A percentile compares a stretch with the other conserved stretches of the same genome.
Evolutionary conservation across 108 stramenopile genomes (phyloP).

Genomic region (Cyclotella cryptica): DNA sequence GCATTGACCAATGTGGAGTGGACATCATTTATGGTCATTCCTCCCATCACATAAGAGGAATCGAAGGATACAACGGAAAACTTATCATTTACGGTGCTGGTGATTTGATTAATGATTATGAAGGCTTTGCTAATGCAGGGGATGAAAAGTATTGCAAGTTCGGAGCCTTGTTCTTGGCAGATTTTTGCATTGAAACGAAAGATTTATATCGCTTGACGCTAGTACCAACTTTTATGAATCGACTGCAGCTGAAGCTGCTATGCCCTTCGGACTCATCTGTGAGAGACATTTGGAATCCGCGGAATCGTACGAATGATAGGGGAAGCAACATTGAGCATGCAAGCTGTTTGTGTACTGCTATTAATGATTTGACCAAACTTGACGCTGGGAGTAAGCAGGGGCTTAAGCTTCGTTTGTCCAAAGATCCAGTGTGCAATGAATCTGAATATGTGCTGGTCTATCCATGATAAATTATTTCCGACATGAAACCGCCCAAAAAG

Average conservation of each 20-base stretch:
- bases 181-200: constrained; percentile 2
- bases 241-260: constrained; percentile 4
- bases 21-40: constrained; percentile 43
- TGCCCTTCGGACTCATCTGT: background rate
- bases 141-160: constrained; percentile 21
- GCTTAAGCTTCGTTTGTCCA: background rate
- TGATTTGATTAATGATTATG: constrained; percentile 47
- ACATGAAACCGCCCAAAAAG: no score
- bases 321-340: background rate
- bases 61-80: constrained; percentile 41
- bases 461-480: background rate
- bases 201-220: constrained; percentile 9
- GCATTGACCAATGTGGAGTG: constrained; percentile 39
- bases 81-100: constrained; percentile 39
- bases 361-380: constrained; percentile 7
- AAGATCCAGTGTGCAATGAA: background rate
- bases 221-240: constrained; percentile 32
- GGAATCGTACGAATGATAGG: background rate
- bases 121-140: constrained; percentile 35
- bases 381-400: background rate
- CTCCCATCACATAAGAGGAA: constrained; percentile 42
- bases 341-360: background rate
- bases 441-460: background rate
- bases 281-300: constrained; percentile 8
- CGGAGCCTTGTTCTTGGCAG: constrained; percentile 21